Base-by-base conservation (phyloP, 2,329 filamentous ascomycete genomes). In the Cladosporium sp. region DNA sequence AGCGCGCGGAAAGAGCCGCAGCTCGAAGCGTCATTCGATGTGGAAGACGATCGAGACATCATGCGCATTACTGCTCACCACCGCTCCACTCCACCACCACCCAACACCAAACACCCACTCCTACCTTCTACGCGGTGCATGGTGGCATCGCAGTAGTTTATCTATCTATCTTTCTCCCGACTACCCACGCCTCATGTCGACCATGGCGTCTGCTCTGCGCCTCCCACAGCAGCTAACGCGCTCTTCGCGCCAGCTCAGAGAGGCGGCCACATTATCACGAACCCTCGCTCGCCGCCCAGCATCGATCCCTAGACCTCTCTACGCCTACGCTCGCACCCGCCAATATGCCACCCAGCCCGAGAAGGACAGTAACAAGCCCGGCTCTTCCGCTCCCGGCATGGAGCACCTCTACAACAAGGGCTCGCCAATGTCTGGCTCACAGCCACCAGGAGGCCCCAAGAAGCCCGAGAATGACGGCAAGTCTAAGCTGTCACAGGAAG, bases 401-500 rank as follows among this genome's bases (percentile, higher is more conserved):
- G 76, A 80, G 67, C 73, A 76, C 61, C 71, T 78, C 5, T 76
- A 79, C 64, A 71, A 75, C 65, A 74, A 78, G 47, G 65, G 70
- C 22, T 74, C 74, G 51, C 72, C 75, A 8, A 70, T 76, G 54
- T 73, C 74, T 25, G 64, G 66, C n/a, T 69, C 67, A 28, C 64
- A 66, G 36, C 69, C 68, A n/a, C 63, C 64, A 15, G 65, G 74
- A 64, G 66, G 74, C 60, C 67, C 70, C 55, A 65, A 77, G 47
- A 65, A 73, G 62, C 63, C 73, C 57, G 66, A 70, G 58, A 65
- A 78, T 39, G 70, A 78, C 30, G 67, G 69, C 17, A 70, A 68
- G n/a, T 69, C 70, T 56, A 78, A 78, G 63, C 73, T 88, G 64
- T 83, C 74, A 43, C 67, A 78, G 25, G 77, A 82, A 66, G 84